Conservation (phyloP, 305 asterid genomes). For the Coffea humblotiana region DNA sequence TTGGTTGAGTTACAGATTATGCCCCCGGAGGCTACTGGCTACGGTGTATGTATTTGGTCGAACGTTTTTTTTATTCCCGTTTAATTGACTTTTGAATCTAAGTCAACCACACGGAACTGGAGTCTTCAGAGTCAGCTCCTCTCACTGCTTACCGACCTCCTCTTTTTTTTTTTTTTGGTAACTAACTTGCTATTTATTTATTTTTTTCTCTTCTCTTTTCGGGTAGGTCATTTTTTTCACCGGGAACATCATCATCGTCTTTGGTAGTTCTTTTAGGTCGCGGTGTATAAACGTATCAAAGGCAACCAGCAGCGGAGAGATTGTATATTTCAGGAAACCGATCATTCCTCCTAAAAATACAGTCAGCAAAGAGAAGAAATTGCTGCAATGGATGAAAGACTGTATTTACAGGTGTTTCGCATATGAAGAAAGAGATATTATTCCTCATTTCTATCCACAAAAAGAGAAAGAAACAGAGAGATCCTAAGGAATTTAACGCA, state of each 20-base stretch:
- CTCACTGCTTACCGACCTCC: neutral
- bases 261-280: neutral
- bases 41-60: neutral
- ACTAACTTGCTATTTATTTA: no score
- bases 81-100: neutral
- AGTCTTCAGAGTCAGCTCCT: neutral
- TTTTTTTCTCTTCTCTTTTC: neutral
- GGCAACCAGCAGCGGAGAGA: neutral
- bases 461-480: neutral
- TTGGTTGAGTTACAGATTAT: neutral
- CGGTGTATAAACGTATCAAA: neutral
- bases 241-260: neutral
- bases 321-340: neutral
- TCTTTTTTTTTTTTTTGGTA: neutral
- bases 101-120: neutral
- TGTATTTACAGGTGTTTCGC: neutral
- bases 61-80: neutral
- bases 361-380: neutral
- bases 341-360: neutral
- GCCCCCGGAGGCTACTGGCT: neutral
- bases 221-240: neutral
- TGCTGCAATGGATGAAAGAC: neutral
- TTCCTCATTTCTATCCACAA: no score
- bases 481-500: neutral
- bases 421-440: no score